Conservation (phyloP, 208 protist genomes). For the Strigomonas galati region DNA sequence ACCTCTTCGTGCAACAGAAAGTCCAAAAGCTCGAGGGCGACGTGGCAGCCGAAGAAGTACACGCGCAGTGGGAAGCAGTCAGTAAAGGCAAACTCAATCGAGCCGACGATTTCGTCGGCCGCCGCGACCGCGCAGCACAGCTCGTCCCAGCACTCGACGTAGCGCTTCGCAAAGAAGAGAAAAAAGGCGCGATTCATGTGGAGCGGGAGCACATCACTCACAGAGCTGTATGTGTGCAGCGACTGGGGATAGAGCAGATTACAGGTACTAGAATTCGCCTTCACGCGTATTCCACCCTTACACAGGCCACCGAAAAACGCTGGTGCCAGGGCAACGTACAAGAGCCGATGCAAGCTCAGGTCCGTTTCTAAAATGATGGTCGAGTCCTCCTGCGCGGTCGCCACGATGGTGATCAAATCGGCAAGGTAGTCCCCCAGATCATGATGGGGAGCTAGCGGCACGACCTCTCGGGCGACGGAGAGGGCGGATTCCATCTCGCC, state of each 20-base stretch:
- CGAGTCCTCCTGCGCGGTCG: conserved; percentile 69
- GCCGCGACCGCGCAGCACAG: conserved; percentile 60
- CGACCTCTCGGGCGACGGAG: conserved; percentile 26
- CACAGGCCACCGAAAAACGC: conserved; percentile 73
- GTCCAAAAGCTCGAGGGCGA: conserved; percentile 40
- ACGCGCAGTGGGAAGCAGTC: conserved; percentile 66
- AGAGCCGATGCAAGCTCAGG: conserved; percentile 43
- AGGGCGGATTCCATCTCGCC: conserved; percentile 48
- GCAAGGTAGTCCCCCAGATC: conserved; percentile 32
- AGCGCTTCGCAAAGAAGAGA: conserved; percentile 29
- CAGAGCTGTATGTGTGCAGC: conserved; percentile 41
- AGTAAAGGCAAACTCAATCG: conserved; percentile 64
- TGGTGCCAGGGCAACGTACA: conserved; percentile 60
- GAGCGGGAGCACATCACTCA: conserved; percentile 60
- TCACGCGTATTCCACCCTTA: conserved; percentile 32
- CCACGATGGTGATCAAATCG: conserved; percentile 35
- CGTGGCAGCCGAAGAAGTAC: conserved; percentile 50
- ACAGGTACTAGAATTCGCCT: not conserved
- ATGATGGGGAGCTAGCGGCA: conserved; percentile 15
- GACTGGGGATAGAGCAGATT: conserved; percentile 43
- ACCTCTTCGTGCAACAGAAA: conserved; percentile 37
- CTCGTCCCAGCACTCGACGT: conserved; percentile 59
- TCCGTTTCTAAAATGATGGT: conserved; percentile 34
- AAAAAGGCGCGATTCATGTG: conserved; percentile 62
- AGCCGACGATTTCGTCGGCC: conserved; percentile 74